These are phyloP conservation scores for Dictyostelium capitatum DNA, from an alignment of 78 protist species.

Conservation along the genomic window DNA sequence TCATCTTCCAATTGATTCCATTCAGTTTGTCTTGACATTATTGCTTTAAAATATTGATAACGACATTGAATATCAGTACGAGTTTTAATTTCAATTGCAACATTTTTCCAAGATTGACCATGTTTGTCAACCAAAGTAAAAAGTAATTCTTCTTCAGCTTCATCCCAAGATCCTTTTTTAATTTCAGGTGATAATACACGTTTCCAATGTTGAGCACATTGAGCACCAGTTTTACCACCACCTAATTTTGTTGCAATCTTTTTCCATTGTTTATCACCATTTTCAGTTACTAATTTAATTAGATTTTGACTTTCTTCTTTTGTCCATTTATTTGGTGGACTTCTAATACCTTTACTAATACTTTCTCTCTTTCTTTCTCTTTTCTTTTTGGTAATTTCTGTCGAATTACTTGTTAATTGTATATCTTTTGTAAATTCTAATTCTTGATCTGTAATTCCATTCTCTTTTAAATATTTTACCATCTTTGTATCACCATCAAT, in stretches of 20 bases:
- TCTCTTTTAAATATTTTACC: constrained; percentile 49
- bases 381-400: constrained; percentile 22
- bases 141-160: constrained; percentile 12
- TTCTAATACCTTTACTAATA: constrained; percentile 43
- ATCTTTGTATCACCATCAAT: constrained; percentile 67
- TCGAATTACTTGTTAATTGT: neutral
- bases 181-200: constrained; percentile 42
- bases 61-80: constrained; percentile 66
- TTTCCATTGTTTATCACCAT: constrained; percentile 70
- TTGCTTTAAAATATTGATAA: constrained; percentile 62
- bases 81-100: constrained; percentile 54
- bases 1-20: constrained; percentile 38
- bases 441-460: constrained; percentile 36
- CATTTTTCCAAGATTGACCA: constrained; percentile 58
- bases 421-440: constrained; percentile 47
- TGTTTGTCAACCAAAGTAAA: constrained; percentile 24
- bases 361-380: constrained; percentile 63
- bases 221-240: constrained; percentile 61
- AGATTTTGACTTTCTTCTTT: constrained; percentile 54
- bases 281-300: constrained; percentile 37
- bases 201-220: constrained; percentile 65
- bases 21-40: constrained; percentile 33
- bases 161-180: constrained; percentile 57
- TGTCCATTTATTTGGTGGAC: constrained; percentile 65
- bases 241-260: constrained; percentile 36